Conservation (phyloP, 192 early-diverging fungal genomes). For the Jimgerdemannia flammicorona region DNA sequence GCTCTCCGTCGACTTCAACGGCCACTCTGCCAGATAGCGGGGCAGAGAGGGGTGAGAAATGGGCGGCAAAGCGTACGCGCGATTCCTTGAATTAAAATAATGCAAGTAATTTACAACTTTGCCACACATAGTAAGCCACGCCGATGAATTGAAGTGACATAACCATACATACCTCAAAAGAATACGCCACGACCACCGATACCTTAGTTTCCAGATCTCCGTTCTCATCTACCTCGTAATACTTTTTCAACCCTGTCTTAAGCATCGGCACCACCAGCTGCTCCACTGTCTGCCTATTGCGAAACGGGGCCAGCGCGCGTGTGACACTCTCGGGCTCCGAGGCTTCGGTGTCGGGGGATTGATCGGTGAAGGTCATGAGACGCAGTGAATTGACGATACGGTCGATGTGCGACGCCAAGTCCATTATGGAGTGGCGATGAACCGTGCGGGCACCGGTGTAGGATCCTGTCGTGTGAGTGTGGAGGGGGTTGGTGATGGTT, state of each 20-base stretch:
- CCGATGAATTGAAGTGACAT: not conserved
- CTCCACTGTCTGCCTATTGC: slow-evolving; percentile 22
- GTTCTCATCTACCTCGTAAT: slow-evolving; percentile 33
- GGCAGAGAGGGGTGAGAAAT: slow-evolving; percentile 21
- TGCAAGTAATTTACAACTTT: too few relatives aligned
- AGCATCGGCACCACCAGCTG: slow-evolving; percentile 32
- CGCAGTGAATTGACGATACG: slow-evolving; percentile 47
- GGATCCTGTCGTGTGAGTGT: slow-evolving; percentile 32
- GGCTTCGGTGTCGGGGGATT: slow-evolving; percentile 2
- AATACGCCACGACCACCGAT: slow-evolving; percentile 55
- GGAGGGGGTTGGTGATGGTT: not conserved
- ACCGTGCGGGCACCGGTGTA: slow-evolving; percentile 67
- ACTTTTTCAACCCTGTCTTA: slow-evolving; percentile 36
- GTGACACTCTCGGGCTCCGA: slow-evolving; percentile 17
- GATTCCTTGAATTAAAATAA: not conserved
- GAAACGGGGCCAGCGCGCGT: slow-evolving; percentile 29
- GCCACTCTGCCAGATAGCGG: slow-evolving; percentile 2
- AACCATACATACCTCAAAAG: slow-evolving; percentile 30
- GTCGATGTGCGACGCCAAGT: slow-evolving; percentile 46
- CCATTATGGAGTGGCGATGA: slow-evolving; percentile 43
- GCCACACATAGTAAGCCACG: not conserved
- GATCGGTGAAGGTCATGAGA: slow-evolving; percentile 36
- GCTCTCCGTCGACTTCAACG: slow-evolving; percentile 50
- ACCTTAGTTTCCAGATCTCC: slow-evolving; percentile 44
- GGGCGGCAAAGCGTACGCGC: slow-evolving; percentile 27